Evolutionary conservation across 139 green algal species (phyloP).

Genomic region (Gonium pectorale): DNA sequence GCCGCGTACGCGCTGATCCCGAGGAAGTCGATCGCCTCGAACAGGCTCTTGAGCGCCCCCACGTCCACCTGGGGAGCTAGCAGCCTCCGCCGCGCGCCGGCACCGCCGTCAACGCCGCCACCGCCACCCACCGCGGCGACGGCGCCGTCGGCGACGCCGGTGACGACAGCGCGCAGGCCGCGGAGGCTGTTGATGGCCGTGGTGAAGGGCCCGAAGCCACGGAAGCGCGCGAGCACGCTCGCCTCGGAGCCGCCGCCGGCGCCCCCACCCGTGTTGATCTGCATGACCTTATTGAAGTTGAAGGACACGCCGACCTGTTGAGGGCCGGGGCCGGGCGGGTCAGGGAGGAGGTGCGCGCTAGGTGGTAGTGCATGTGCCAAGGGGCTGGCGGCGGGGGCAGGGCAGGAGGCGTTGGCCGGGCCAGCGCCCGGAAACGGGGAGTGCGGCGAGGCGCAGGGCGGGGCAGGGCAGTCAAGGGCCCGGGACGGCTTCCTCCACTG

Average conservation of each 20-base stretch:
- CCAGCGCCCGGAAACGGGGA: no score
- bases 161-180: not conserved
- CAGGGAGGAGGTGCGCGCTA: no score
- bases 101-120: not conserved
- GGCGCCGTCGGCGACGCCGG: not conserved
- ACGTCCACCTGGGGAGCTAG: not conserved
- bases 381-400: no score
- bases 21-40: slow-evolving; percentile 43
- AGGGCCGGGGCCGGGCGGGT: no score
- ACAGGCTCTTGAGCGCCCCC: not conserved
- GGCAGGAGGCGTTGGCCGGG: no score
- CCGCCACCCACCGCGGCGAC: not conserved
- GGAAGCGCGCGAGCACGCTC: slow-evolving; percentile 1
- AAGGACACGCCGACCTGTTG: slow-evolving; percentile 44
- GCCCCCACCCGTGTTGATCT: slow-evolving; percentile 41
- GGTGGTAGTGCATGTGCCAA: no score
- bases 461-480: no score
- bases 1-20: slow-evolving; percentile 39
- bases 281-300: slow-evolving; percentile 51
- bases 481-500: no score
- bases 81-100: not conserved
- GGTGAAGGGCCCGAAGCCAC: slow-evolving; percentile 17
- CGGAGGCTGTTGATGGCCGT: not conserved
- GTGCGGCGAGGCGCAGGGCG: no score
- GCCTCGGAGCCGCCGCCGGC: slow-evolving; percentile 17